phyloP scores from a whole-genome alignment of 2,329 filamentous ascomycete species.

The Pseudogymnoascus sp. region DNA sequence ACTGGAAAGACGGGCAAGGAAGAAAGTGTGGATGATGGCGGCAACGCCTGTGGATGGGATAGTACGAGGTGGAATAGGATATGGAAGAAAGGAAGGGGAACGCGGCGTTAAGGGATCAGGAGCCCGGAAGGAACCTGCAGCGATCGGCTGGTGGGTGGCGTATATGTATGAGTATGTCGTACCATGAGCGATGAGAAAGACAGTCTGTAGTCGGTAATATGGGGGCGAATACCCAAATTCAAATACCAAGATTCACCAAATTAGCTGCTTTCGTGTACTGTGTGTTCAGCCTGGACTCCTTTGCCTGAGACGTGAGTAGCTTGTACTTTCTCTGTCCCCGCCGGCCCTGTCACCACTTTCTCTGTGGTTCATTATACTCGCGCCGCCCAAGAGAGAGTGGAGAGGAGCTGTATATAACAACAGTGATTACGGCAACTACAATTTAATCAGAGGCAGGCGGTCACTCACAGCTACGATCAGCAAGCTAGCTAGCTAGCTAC shows the following conservation, averaged over 20 bases:
- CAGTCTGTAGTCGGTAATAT: neutral
- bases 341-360: neutral
- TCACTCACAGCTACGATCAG: too few species aligned
- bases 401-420: too few species aligned
- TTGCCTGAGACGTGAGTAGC: neutral
- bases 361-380: neutral
- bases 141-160: neutral
- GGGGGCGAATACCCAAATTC: neutral
- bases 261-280: too few species aligned
- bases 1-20: neutral
- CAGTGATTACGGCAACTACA: too few species aligned
- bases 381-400: neutral
- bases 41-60: neutral
- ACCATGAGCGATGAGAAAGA: neutral
- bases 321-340: neutral
- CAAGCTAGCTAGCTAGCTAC: too few species aligned
- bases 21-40: neutral
- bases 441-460: too few species aligned
- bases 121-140: neutral
- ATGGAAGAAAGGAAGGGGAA: neutral
- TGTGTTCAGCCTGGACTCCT: neutral
- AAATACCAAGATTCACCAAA: neutral
- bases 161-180: conserved; percentile 9
- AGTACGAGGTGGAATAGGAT: neutral
- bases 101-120: neutral